Conservation (phyloP, 768 basidiomycete species). For the Kockovaella imperatae region DNA sequence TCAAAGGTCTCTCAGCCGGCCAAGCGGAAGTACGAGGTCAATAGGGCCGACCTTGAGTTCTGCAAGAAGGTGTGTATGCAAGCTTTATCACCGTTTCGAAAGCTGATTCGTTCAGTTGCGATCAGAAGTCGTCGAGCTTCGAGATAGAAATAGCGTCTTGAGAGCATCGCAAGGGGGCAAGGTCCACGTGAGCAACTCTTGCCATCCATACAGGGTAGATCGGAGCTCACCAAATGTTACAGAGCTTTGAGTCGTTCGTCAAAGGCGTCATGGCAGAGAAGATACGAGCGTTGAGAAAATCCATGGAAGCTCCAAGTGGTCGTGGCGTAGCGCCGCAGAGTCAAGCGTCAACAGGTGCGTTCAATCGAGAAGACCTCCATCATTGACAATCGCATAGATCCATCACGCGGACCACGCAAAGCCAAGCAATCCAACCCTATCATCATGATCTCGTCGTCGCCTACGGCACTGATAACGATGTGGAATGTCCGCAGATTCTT, state of each 20-base stretch:
- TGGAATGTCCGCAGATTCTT: constrained; percentile 92
- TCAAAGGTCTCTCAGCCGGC: constrained; percentile 47
- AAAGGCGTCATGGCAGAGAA: constrained; percentile 63
- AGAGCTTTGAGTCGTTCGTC: constrained; percentile 71
- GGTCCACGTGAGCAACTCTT: constrained; percentile 57
- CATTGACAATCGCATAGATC: constrained; percentile 8
- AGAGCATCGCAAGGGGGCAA: constrained; percentile 58
- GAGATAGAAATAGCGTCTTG: constrained; percentile 73
- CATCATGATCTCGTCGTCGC: constrained; percentile 93
- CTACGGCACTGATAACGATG: constrained; percentile 93
- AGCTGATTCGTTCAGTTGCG: constrained; percentile 53
- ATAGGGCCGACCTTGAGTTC: constrained; percentile 67
- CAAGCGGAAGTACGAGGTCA: constrained; percentile 72
- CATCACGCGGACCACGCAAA: constrained; percentile 31
- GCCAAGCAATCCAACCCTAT: constrained; percentile 75
- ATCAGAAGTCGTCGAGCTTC: constrained; percentile 34
- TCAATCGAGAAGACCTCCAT: neutral
- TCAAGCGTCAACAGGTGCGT: constrained; percentile 8
- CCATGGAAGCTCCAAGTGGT: constrained; percentile 14
- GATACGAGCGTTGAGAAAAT: constrained; percentile 60
- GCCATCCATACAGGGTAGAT: neutral
- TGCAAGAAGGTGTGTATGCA: constrained; percentile 68
- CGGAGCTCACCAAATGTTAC: neutral
- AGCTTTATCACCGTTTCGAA: neutral
- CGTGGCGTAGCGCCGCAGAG: constrained; percentile 1